A percentile compares a stretch with the other conserved stretches of the same genome.
Conservation (phyloP, 331 rosid species). For the Malus hybrid region DNA sequence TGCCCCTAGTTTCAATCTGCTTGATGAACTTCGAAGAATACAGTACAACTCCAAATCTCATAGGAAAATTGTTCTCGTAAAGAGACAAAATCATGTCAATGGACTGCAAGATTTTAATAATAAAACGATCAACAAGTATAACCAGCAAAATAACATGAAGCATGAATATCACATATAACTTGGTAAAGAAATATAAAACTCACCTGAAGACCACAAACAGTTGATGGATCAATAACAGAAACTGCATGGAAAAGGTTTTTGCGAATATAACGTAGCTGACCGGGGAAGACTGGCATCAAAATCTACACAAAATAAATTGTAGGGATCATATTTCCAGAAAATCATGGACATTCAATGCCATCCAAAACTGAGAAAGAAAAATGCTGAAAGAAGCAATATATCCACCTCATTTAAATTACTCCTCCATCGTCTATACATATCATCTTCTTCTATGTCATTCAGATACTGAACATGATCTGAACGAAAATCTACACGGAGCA, state of each 20-base stretch:
- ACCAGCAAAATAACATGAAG: constrained; percentile 18
- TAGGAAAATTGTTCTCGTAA: constrained; percentile 71
- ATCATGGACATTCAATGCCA: neutral
- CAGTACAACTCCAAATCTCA: constrained; percentile 84
- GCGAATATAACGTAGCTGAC: constrained; percentile 89
- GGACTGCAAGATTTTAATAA: constrained; percentile 58
- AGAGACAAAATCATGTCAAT: constrained; percentile 65
- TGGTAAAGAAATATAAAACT: constrained; percentile 27
- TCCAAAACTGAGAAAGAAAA: neutral
- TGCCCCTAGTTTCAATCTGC: constrained; percentile 37
- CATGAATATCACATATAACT: constrained; percentile 5
- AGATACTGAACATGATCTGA: constrained; percentile 77
- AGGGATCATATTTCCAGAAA: neutral
- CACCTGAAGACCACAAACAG: constrained; percentile 77
- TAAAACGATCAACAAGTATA: constrained; percentile 9
- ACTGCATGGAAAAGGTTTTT: constrained; percentile 91
- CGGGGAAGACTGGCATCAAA: constrained; percentile 97
- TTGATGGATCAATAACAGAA: constrained; percentile 81
- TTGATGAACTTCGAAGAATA: constrained; percentile 70
- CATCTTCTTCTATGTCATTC: constrained; percentile 95
- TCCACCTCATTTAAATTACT: constrained; percentile 73
- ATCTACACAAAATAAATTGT: constrained; percentile 38
- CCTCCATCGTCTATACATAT: constrained; percentile 80
- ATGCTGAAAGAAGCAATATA: neutral
- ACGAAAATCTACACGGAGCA: constrained; percentile 88